Conservation (phyloP, 2,329 filamentous ascomycete genomes). For the Epicoccum nigrum region DNA sequence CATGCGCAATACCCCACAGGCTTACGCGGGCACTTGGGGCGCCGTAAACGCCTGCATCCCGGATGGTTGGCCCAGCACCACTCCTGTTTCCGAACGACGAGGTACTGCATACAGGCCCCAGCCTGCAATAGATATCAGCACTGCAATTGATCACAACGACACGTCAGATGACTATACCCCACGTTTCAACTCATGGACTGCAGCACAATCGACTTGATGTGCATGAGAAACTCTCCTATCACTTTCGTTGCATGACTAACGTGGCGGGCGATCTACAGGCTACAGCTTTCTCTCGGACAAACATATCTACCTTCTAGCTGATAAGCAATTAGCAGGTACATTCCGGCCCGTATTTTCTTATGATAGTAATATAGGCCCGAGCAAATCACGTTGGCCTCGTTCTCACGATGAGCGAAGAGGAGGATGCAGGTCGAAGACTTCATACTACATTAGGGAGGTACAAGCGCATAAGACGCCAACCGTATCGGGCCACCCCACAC, state of each 20-base stretch:
- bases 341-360: constrained; percentile 4
- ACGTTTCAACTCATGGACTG: constrained; percentile 32
- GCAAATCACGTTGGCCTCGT: constrained; percentile 12
- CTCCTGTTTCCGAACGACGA: constrained; percentile 27
- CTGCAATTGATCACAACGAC: constrained; percentile 27
- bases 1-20: constrained; percentile 13
- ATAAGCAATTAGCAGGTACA: constrained; percentile 13
- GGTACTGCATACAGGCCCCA: constrained; percentile 30
- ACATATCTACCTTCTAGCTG: too few relatives aligned
- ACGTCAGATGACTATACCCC: constrained; percentile 33
- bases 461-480: constrained; percentile 36
- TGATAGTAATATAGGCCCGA: constrained; percentile 3
- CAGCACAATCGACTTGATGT: constrained; percentile 13
- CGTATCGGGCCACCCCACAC: constrained; percentile 34
- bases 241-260: constrained; percentile 23
- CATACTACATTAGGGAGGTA: constrained; percentile 31
- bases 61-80: constrained; percentile 23
- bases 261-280: constrained; percentile 21
- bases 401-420: constrained; percentile 10
- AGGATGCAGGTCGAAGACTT: constrained; percentile 3
- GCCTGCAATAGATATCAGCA: constrained; percentile 37
- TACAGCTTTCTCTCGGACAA: neutral
- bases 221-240: constrained; percentile 30
- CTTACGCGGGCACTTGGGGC: constrained; percentile 13
- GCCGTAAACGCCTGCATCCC: constrained; percentile 9